Evolutionary conservation across 176 grass and related monocot genomes (phyloP), one percentile per base, ranked within the genome.

Genomic region (Tuctoria greenei): DNA sequence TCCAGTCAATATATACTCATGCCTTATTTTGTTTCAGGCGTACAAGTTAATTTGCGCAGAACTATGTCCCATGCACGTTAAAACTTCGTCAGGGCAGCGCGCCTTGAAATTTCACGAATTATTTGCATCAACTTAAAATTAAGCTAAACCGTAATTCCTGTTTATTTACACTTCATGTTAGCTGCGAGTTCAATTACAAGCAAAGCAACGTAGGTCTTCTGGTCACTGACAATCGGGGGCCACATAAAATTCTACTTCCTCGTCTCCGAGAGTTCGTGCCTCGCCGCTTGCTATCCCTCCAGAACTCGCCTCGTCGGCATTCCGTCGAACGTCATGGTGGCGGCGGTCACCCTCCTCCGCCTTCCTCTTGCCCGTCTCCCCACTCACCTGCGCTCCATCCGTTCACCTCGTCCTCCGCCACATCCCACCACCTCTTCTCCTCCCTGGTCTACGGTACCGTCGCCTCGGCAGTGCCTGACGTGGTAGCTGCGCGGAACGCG

Each of bases 281-380:
- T 79, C 50, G 51, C 66, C 66, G 57, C 70, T 37, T 7, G 60
- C 52, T 71, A 68, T 84, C 80, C 71, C 72, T 64, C 64, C 26
- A 42, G 27, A 34, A 8, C 31, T 37, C 35, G 45, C 49, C 20
- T 73, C 65, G 10, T 69, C 15, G 42, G 38, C 72, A 84, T 87
- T 82, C 60, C 84, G 61, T 79, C 81, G 61, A 90, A 67, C 87
- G 83, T 65, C 18, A 91, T 84, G 81, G 38, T 58, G 60, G 45
- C 86, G 67, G 80, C 84, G 64, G 46, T 50, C 10, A 80, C 84
- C 45, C 74, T 93, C 49, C 81, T 87, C 66, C 86, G 81, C 50
- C 38, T 89, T 61, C 83, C 84, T 83, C 86, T 87, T 55, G 67
- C 69, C 76, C 63, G 56, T 25, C 62, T 84, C 60, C 49, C 74